A percentile compares a stretch with the other conserved stretches of the same genome.
These are phyloP conservation scores for Steccherinum ochraceum DNA, from an alignment of 768 basidiomycete genomes.

Conservation along the genomic window DNA sequence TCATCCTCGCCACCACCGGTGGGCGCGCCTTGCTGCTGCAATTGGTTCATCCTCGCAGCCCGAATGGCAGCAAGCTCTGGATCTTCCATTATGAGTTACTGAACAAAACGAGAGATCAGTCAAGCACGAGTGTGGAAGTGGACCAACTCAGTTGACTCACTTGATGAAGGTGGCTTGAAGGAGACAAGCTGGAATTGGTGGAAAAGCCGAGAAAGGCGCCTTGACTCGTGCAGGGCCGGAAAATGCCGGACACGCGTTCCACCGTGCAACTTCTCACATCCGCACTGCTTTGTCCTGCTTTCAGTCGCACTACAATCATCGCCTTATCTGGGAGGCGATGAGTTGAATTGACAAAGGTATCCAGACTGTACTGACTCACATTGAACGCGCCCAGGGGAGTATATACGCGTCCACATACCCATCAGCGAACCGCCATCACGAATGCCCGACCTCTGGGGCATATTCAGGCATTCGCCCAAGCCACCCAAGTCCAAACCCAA, in stretches of 20 bases:
- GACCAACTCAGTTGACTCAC: neutral
- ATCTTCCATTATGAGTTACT: constrained; percentile 22
- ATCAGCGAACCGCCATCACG: too few species aligned
- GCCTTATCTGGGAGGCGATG: neutral
- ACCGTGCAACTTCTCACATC: neutral
- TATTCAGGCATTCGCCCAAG: neutral
- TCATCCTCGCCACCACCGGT: constrained; percentile 40
- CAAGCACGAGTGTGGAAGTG: neutral
- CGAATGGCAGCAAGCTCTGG: constrained; percentile 38
- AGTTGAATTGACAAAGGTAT: neutral
- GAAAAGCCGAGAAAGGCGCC: too few species aligned
- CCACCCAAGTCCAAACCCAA: neutral
- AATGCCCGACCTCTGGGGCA: neutral
- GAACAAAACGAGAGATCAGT: neutral
- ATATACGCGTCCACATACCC: neutral
- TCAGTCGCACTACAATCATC: neutral
- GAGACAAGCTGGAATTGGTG: too few species aligned
- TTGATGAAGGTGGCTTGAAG: too few species aligned
- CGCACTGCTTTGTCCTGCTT: neutral
- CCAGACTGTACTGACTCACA: neutral
- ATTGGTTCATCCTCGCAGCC: constrained; percentile 36
- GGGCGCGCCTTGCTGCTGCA: constrained; percentile 22
- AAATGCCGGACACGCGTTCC: neutral
- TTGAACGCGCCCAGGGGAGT: neutral
- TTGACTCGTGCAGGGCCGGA: too few species aligned